Evolutionary conservation across 768 basidiomycete species (phyloP), one percentile per base, ranked within the genome.

Genomic region (Termitomyces sp.): DNA sequence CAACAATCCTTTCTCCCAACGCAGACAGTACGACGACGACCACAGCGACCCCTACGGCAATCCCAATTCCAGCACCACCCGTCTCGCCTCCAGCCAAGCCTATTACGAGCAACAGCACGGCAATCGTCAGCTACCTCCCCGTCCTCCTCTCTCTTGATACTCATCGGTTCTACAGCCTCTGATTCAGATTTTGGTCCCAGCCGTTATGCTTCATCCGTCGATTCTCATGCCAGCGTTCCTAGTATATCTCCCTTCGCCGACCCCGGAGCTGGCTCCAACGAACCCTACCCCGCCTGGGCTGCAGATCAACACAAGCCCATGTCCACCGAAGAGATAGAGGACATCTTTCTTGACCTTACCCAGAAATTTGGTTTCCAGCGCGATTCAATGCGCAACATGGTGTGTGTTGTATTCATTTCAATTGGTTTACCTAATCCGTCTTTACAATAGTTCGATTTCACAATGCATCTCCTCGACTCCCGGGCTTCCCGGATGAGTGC

Each of bases 301-400:
- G 80, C 88, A 33, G 92, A 96, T 62, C 87, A 90, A 53, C 90
- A 94, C 69, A 94, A 97, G 61, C 97, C 97, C 60, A 89, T 99
- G 70, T 94, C 94, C 41, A 94, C 90, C 61, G 97, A 99, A 71
- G 96, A 98, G 73, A 98, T 98, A 57, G 97, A 98, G 72, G 97
- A 98, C 71, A 96, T 99, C 62, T 93, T 98, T 70, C 87, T 98
- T 66, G 97, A 99, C 74, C 84, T 99, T 59, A 88, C 94, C 44
- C 94, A 98, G 77, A 99, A 99, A 75, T 99, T 99, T 70, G 97
- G 97, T 56, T 99, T 99, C 73, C 97, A 95, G 75, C 82, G 88
- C 45, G 94, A 95, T 70, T 93, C 90, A 12, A 94, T 94, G 92
- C 85, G 94, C 49, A 98, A 94, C 78, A 95, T 91, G 89, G 90